Conservation (phyloP, 2,329 filamentous ascomycete species). For the Fusarium sp. region DNA sequence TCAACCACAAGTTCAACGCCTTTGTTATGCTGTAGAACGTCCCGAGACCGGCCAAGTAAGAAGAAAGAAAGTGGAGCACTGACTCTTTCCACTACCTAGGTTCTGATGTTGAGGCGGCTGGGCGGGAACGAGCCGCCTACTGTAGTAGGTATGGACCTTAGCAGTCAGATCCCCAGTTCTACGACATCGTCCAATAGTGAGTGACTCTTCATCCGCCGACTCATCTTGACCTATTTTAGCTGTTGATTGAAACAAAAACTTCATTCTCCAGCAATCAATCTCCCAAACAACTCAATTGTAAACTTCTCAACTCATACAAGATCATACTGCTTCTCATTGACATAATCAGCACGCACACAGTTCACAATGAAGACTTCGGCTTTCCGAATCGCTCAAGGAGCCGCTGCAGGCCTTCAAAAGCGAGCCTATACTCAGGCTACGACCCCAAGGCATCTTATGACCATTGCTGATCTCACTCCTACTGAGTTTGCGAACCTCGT, state of each 20-base stretch:
- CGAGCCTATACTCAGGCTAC: constrained; percentile 58
- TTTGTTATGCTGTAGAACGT: neutral
- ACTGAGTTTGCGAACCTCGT: constrained; percentile 85
- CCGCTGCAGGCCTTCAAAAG: constrained; percentile 53
- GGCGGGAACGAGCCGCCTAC: neutral
- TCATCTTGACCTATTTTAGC: constrained; percentile 30
- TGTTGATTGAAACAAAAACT: constrained; percentile 24
- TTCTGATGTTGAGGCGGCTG: constrained; percentile 12
- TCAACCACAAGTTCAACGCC: neutral
- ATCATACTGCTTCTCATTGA: neutral
- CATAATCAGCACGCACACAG: neutral
- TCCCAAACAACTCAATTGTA: constrained; percentile 10
- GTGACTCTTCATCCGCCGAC: constrained; percentile 34
- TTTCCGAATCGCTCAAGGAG: constrained; percentile 51
- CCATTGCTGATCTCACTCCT: constrained; percentile 86
- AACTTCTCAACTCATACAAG: neutral
- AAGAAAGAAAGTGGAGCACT: constrained; percentile 15
- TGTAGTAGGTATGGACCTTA: neutral
- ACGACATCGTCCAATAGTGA: constrained; percentile 28
- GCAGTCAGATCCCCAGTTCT: constrained; percentile 1
- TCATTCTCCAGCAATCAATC: constrained; percentile 15
- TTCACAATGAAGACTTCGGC: constrained; percentile 52
- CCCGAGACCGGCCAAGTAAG: constrained; percentile 24
- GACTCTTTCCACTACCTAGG: neutral
- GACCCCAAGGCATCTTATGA: constrained; percentile 85